These are phyloP conservation scores for Ceratopteris richardii DNA, from an alignment of 75 land plant genomes.

Conservation along the genomic window DNA sequence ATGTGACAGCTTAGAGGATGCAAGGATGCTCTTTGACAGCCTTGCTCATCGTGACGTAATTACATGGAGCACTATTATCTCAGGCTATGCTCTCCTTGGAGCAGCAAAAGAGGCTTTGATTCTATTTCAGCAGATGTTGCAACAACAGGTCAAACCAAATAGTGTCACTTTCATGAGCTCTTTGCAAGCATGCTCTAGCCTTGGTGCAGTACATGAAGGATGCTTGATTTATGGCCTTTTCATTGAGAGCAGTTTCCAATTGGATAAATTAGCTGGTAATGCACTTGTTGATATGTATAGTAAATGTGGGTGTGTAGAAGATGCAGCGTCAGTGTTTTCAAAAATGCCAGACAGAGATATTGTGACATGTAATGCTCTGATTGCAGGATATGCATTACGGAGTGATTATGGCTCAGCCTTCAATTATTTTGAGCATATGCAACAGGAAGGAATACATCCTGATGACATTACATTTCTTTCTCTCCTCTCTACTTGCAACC, in stretches of 20 bases:
- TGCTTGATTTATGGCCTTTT: slow-evolving; percentile 45
- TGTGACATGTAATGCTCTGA: slow-evolving; percentile 13
- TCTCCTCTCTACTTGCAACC: slow-evolving; percentile 34
- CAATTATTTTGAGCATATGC: slow-evolving; percentile 23
- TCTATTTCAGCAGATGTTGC: slow-evolving; percentile 26
- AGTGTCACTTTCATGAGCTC: slow-evolving; percentile 12
- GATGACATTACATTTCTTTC: slow-evolving; percentile 35
- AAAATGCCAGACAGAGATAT: background rate
- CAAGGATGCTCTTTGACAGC: slow-evolving; percentile 6
- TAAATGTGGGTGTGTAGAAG: slow-evolving; percentile 52
- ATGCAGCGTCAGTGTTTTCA: slow-evolving; percentile 15
- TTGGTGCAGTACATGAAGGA: slow-evolving; percentile 54
- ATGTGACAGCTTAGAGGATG: background rate
- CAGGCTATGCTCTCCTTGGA: slow-evolving; percentile 11
- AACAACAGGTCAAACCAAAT: too few species aligned
- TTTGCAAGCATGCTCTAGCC: slow-evolving; percentile 41
- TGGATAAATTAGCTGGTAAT: slow-evolving; percentile 42
- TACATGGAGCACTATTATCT: slow-evolving; percentile 13
- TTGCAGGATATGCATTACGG: slow-evolving; percentile 3
- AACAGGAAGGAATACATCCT: slow-evolving; percentile 25
- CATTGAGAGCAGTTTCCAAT: slow-evolving; percentile 33
- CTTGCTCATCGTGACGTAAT: slow-evolving; percentile 10
- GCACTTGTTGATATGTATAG: slow-evolving; percentile 73
- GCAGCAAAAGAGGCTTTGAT: slow-evolving; percentile 23
- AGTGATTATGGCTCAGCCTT: slow-evolving; percentile 2